Evolutionary conservation across 208 protist species (phyloP).

Genomic region (Trypanosoma avium): DNA sequence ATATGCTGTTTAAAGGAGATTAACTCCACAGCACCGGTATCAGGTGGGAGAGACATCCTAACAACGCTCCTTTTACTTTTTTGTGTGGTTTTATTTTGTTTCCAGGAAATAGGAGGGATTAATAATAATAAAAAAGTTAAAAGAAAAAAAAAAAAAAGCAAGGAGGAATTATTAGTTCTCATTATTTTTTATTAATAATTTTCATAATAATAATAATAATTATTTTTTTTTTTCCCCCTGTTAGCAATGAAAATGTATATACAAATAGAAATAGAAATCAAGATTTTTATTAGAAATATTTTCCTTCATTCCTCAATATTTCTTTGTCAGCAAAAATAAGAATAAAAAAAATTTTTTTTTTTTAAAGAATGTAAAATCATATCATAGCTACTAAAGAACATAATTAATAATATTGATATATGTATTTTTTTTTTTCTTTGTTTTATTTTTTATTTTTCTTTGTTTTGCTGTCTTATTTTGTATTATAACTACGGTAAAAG

Average conservation of each 20-base stretch:
- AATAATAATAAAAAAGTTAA: not conserved
- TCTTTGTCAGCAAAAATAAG: slow-evolving; percentile 9
- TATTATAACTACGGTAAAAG: slow-evolving; percentile 9
- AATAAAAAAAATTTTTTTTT: too few species aligned
- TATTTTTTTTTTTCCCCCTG: not conserved
- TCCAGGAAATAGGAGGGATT: not conserved
- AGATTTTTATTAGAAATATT: not conserved
- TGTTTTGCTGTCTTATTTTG: too few species aligned
- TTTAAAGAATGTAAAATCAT: too few species aligned
- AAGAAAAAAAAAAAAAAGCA: slow-evolving; percentile 8
- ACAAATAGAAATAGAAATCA: not conserved
- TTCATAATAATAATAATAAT: too few species aligned
- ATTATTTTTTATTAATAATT: not conserved
- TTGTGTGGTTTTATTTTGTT: not conserved
- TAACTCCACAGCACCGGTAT: slow-evolving; percentile 78
- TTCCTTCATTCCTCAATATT: too few species aligned
- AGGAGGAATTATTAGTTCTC: slow-evolving; percentile 10
- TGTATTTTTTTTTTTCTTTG: too few species aligned
- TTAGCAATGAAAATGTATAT: not conserved
- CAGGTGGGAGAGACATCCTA: slow-evolving; percentile 73
- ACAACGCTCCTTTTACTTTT: too few species aligned
- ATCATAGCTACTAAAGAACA: too few species aligned
- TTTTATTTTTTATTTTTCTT: too few species aligned
- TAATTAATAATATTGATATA: too few species aligned
- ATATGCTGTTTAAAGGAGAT: slow-evolving; percentile 58